Evolutionary conservation across 441 rosid species (phyloP).

Genomic region (Erysimum cheiri): DNA sequence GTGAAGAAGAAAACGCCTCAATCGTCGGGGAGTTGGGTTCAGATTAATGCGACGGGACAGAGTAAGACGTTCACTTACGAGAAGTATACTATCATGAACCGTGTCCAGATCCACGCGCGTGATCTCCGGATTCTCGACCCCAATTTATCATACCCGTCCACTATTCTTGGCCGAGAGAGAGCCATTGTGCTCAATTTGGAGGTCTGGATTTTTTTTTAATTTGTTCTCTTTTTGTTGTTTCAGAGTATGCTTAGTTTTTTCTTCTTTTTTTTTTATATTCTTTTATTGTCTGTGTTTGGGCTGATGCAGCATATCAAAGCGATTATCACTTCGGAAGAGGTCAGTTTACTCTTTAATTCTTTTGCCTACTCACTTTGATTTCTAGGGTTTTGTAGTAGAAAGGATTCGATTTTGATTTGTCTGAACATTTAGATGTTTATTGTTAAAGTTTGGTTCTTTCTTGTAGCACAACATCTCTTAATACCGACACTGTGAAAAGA

Average conservation of each 20-base stretch:
- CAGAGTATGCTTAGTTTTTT: not conserved
- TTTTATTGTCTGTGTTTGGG: constrained; percentile 7
- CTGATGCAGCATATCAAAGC: constrained; percentile 90
- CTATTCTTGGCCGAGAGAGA: constrained; percentile 92
- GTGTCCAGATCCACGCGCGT: constrained; percentile 97
- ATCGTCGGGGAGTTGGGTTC: constrained; percentile 73
- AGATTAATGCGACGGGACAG: constrained; percentile 61
- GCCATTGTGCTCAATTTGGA: constrained; percentile 96
- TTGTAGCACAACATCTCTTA: not conserved
- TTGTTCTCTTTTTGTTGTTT: not conserved
- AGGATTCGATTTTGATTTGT: constrained; percentile 8
- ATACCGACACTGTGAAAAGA: not conserved
- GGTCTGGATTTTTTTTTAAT: constrained; percentile 48
- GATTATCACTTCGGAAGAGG: constrained; percentile 94
- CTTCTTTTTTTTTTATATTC: not conserved
- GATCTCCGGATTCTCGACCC: constrained; percentile 98
- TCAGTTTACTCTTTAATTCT: constrained; percentile 43
- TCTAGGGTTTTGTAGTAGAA: constrained; percentile 14
- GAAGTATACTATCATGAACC: constrained; percentile 92
- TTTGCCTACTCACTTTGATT: not conserved
- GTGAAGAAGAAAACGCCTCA: constrained; percentile 80
- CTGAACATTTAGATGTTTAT: not conserved
- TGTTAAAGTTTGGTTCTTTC: constrained; percentile 2
- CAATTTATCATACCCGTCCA: constrained; percentile 86
- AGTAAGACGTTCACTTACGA: constrained; percentile 67